Conservation (phyloP, 371 early-diverging fungal species). For the Zancudomyces culisetae region DNA sequence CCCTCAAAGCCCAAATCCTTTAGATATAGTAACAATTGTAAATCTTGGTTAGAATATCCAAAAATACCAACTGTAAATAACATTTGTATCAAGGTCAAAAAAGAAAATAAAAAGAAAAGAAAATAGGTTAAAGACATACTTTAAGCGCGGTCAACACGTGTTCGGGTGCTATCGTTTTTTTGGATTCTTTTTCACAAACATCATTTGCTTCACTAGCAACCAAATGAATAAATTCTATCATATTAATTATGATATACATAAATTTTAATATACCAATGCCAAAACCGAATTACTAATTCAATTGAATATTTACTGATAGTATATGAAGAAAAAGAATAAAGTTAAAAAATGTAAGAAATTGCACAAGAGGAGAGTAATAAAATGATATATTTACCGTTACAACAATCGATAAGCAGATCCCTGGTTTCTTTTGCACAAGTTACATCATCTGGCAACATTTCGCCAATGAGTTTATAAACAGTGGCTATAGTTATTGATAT, state of each 20-base stretch:
- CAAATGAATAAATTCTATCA: conserved; percentile 78
- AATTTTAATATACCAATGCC: no score
- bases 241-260: background rate
- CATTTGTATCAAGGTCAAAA: no score
- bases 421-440: conserved; percentile 87
- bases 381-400: conserved; percentile 25
- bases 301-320: no score
- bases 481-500: conserved; percentile 46
- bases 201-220: conserved; percentile 90
- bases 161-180: conserved; percentile 96
- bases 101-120: no score
- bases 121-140: conserved; percentile 19
- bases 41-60: no score
- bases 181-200: conserved; percentile 89
- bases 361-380: background rate
- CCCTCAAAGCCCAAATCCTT: conserved; percentile 81
- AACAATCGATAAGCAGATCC: conserved; percentile 83
- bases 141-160: conserved; percentile 85
- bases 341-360: no score
- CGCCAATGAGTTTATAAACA: conserved; percentile 89
- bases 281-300: no score
- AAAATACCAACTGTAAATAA: no score
- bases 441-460: conserved; percentile 78
- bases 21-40: no score
- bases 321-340: no score